These are phyloP conservation scores for Otatea glauca DNA, from an alignment of 176 grass and related monocot species.

Conservation along the genomic window DNA sequence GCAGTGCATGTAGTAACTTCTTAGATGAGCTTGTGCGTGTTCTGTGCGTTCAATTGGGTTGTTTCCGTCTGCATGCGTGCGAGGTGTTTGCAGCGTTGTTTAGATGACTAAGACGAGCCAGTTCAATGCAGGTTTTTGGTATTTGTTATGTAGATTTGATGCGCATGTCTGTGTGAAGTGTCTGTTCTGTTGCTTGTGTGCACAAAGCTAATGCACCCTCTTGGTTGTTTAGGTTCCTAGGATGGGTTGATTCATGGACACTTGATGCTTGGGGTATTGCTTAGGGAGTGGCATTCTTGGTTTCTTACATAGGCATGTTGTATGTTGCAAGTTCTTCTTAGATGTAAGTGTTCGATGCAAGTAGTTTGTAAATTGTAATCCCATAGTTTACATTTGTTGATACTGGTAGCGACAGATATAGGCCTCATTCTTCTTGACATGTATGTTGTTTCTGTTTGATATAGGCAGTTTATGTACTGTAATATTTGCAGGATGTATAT, in stretches of 20 bases:
- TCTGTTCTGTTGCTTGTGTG: neutral
- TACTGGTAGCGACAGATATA: neutral
- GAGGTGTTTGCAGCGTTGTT: neutral
- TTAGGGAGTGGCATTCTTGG: neutral
- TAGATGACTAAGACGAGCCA: neutral
- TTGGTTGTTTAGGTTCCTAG: neutral
- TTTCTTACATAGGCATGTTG: neutral
- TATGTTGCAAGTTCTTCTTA: neutral
- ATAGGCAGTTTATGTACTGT: neutral
- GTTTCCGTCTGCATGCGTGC: neutral
- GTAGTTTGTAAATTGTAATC: neutral
- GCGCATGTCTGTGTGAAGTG: neutral
- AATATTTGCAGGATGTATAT: constrained; percentile 6
- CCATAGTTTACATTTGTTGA: neutral
- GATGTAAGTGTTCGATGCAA: neutral
- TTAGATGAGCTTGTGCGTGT: neutral
- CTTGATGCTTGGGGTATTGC: constrained; percentile 7
- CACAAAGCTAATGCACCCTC: neutral
- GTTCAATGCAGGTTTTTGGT: neutral
- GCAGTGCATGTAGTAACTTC: neutral
- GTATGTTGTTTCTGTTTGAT: neutral
- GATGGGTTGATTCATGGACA: neutral
- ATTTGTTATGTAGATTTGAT: neutral
- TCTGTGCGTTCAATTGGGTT: neutral
- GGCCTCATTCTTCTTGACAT: neutral